phyloP scores from a whole-genome alignment of 257 asterid genomes.

The Penstemon newberryi region DNA sequence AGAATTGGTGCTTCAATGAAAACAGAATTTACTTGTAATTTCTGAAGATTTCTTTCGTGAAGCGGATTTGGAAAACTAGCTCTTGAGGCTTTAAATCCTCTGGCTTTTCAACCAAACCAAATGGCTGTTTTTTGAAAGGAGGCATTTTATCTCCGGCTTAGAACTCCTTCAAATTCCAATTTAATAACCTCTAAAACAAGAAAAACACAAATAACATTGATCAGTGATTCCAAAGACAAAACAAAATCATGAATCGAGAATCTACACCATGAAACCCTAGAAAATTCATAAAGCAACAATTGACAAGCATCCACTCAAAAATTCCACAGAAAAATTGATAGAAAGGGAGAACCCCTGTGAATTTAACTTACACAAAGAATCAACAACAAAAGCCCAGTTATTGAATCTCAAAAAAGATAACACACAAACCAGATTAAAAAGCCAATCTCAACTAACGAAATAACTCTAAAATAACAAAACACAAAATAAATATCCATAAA shows the following conservation, averaged over 20 bases:
- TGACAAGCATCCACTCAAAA: slow-evolving; percentile 27
- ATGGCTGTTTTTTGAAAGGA: slow-evolving; percentile 62
- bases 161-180: slow-evolving; percentile 38
- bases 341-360: slow-evolving; percentile 16
- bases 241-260: slow-evolving; percentile 8
- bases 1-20: slow-evolving; percentile 23
- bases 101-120: slow-evolving; percentile 62
- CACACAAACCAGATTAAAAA: not conserved
- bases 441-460: slow-evolving; percentile 24
- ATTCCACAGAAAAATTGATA: not conserved
- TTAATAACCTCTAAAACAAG: slow-evolving; percentile 38
- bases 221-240: slow-evolving; percentile 22
- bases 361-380: slow-evolving; percentile 9
- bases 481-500: not conserved
- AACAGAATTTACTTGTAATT: slow-evolving; percentile 53
- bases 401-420: not conserved
- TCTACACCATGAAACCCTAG: slow-evolving; percentile 21
- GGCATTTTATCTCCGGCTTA: slow-evolving; percentile 55
- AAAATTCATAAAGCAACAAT: slow-evolving; percentile 13
- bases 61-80: slow-evolving; percentile 70
- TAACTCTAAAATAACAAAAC: too few species aligned
- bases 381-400: slow-evolving; percentile 27
- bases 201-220: slow-evolving; percentile 22
- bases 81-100: slow-evolving; percentile 71
- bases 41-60: slow-evolving; percentile 84